phyloP scores from a whole-genome alignment of 1,139 yeast species.

The Lodderomyces metapsilosis region DNA sequence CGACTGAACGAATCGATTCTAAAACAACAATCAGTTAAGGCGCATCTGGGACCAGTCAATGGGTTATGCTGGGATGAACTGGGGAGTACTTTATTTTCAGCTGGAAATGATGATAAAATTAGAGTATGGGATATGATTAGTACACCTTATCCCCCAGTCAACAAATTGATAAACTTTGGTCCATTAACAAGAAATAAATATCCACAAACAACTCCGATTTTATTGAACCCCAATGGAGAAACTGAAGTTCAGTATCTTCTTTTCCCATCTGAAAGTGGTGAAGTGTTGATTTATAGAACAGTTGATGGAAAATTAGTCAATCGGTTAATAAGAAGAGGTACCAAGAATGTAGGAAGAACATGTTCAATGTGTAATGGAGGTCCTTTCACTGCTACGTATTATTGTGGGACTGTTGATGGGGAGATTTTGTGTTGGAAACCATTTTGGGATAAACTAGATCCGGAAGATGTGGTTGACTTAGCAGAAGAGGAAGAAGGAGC shows the following conservation, averaged over 20 bases:
- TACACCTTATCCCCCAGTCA: slow-evolving; percentile 47
- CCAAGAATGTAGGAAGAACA: slow-evolving; percentile 37
- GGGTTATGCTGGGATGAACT: slow-evolving; percentile 68
- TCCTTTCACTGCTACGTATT: slow-evolving; percentile 41
- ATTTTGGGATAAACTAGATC: slow-evolving; percentile 20
- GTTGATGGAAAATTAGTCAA: slow-evolving; percentile 63
- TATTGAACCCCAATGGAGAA: slow-evolving; percentile 45
- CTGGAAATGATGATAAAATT: slow-evolving; percentile 77
- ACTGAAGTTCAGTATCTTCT: slow-evolving; percentile 57
- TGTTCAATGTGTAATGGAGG: slow-evolving; percentile 53
- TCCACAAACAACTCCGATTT: slow-evolving; percentile 46
- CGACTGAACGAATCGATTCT: slow-evolving; percentile 22
- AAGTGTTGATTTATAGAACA: slow-evolving; percentile 61
- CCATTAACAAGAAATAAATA: slow-evolving; percentile 70
- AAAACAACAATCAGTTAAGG: slow-evolving; percentile 42
- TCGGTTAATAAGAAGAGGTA: slow-evolving; percentile 42
- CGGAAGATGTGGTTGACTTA: slow-evolving; percentile 13
- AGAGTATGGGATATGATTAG: slow-evolving; percentile 69
- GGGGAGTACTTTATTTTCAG: slow-evolving; percentile 58
- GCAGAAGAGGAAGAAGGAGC: slow-evolving; percentile 12
- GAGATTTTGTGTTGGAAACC: slow-evolving; percentile 55
- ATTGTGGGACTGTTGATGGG: slow-evolving; percentile 60
- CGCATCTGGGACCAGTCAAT: slow-evolving; percentile 76
- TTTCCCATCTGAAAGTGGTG: slow-evolving; percentile 80
- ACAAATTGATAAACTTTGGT: slow-evolving; percentile 72